Evolutionary conservation across 2,329 filamentous ascomycete species (phyloP), one percentile per base, ranked within the genome.

Genomic region (Septoria petroselini): DNA sequence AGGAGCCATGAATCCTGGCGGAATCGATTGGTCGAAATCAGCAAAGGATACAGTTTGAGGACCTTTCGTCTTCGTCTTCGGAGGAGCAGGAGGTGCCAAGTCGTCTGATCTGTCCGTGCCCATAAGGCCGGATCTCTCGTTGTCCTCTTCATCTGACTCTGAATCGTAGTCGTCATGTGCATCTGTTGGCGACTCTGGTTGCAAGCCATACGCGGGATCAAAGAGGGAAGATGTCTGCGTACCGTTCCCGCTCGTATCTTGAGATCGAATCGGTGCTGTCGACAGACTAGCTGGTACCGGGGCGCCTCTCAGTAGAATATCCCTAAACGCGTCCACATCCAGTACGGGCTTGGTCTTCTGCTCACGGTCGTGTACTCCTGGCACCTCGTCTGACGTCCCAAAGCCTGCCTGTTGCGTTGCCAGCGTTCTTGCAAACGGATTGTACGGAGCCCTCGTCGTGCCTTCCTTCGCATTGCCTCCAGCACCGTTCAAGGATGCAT

Each of bases 291-390:
- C 55, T 21, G 65, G 59, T 11, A 53, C 46, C 33, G 79, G 66
- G 61, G 81, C 79, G 11, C 86, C 87, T 0, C 85, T 91, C 71
- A 91, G 73, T 35, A 91, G 74, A 51, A 93, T 71, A 51, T 84
- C 77, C 63, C 82, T 83, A 68, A 91, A 91, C 1, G 86, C 83
- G 63, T 88, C 82, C 1, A 91, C 86, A 63, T 91, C 85, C 60
- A 91, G 2, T 76, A 74, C 54, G 50, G 65, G 63, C 61, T 68
- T 52, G 34, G 41, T 29, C 38, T 41, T 44, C 18, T 52, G 37
- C 38, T 51, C 52, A 37, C 29, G 38, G 8, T 23, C 35, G 34
- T 49, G 42, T 34, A 51, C 50, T 49, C 39, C 43, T 46, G 33
- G 30, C 31, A 31, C 35, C 35, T 31, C 15, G 15, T 35, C 27